These are phyloP conservation scores for Rutidosis leptorrhynchoides DNA, from an alignment of 129 eudicot species.

Conservation along the genomic window DNA sequence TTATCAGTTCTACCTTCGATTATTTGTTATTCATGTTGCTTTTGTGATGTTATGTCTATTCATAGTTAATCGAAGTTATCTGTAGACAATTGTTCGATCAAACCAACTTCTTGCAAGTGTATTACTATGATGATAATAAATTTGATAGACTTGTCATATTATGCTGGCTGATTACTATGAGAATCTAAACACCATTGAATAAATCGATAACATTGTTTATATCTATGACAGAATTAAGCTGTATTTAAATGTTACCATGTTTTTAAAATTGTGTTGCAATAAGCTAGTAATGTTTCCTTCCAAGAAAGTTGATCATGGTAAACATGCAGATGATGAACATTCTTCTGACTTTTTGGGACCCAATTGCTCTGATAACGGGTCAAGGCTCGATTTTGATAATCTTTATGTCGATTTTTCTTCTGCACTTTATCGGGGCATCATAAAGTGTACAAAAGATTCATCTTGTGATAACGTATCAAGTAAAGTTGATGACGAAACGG, in stretches of 20 bases:
- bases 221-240: not conserved
- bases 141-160: constrained; percentile 3
- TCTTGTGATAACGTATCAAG: constrained; percentile 14
- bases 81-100: not conserved
- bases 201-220: constrained; percentile 5
- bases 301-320: constrained; percentile 16
- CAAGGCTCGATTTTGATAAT: not conserved
- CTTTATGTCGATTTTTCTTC: constrained; percentile 21
- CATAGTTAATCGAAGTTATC: not conserved
- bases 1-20: not conserved
- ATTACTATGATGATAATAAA: not conserved
- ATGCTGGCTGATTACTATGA: constrained; percentile 1
- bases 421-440: constrained; percentile 8
- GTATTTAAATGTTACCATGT: too few relatives aligned
- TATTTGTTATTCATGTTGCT: not conserved
- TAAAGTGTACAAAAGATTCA: not conserved
- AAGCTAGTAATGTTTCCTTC: constrained; percentile 18
- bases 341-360: too few relatives aligned
- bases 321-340: too few relatives aligned
- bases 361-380: too few relatives aligned
- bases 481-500: constrained; percentile 8
- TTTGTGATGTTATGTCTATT: not conserved
- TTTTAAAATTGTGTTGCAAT: constrained; percentile 1
- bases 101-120: too few relatives aligned
- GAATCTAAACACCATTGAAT: constrained; percentile 9